Percentiles rank a stretch among this genome's conserved stretches.
Evolutionary conservation across 2,329 filamentous ascomycete genomes (phyloP).

Genomic region (Fusarium sublunatum): DNA sequence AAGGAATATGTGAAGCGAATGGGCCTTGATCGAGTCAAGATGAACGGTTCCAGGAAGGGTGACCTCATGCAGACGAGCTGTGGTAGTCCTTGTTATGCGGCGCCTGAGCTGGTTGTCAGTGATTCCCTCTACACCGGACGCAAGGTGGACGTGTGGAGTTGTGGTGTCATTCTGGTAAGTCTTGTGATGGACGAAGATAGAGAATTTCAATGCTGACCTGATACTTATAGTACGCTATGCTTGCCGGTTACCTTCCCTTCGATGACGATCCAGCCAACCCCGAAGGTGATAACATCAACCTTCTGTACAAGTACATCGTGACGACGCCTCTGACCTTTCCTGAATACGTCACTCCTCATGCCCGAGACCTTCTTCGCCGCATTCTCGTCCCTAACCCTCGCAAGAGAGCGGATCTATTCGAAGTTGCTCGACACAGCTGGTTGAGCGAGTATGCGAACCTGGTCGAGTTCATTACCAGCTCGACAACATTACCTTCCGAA

Average conservation of each 20-base stretch:
- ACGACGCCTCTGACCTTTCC: conserved; percentile 97
- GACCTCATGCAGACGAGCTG: conserved; percentile 99
- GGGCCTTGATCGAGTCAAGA: conserved; percentile 82
- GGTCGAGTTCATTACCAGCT: conserved; percentile 96
- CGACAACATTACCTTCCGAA: conserved; percentile 86
- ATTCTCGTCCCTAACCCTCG: conserved; percentile 96
- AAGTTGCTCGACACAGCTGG: conserved; percentile 98
- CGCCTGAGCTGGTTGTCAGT: conserved; percentile 95
- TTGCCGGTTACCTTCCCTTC: conserved; percentile 96
- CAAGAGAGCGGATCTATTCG: conserved; percentile 94
- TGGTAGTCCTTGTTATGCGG: conserved; percentile 96
- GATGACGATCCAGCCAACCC: conserved; percentile 98
- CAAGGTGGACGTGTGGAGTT: conserved; percentile 99
- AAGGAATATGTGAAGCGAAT: conserved; percentile 88
- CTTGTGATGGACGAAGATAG: background rate
- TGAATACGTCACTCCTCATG: conserved; percentile 98
- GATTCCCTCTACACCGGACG: conserved; percentile 96
- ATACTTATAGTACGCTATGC: conserved; percentile 90
- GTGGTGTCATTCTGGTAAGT: conserved; percentile 95
- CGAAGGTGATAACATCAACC: conserved; percentile 98
- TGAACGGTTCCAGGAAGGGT: conserved; percentile 82
- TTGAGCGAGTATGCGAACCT: conserved; percentile 96
- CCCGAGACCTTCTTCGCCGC: conserved; percentile 87
- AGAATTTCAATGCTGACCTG: conserved; percentile 21
- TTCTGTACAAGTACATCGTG: conserved; percentile 99